phyloP scores from a whole-genome alignment of 371 early-diverging fungal species.

The Mucor indicus region DNA sequence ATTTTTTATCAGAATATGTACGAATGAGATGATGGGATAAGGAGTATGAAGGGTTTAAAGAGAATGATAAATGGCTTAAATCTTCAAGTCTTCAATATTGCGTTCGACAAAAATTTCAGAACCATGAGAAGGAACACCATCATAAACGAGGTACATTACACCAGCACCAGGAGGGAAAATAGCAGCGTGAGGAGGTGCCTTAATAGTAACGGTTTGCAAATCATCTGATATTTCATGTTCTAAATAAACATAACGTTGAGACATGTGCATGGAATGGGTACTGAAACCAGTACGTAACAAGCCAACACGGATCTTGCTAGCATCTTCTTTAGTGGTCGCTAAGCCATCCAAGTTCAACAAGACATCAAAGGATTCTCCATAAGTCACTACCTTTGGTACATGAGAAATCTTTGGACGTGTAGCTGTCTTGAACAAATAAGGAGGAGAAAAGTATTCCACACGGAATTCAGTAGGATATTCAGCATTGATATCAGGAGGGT shows the following conservation, averaged over 20 bases:
- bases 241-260: constrained; percentile 54
- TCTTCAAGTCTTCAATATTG: constrained; percentile 15
- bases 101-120: constrained; percentile 37
- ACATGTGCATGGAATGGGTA: constrained; percentile 68
- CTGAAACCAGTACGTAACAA: constrained; percentile 54
- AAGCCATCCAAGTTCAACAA: constrained; percentile 35
- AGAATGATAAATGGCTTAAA: too few species aligned
- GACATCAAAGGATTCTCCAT: constrained; percentile 38
- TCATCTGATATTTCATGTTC: constrained; percentile 23
- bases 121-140: constrained; percentile 53
- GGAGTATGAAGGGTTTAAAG: too few species aligned
- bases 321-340: constrained; percentile 6
- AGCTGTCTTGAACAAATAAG: constrained; percentile 51
- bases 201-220: constrained; percentile 36
- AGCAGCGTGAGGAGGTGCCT: constrained; percentile 53
- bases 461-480: constrained; percentile 62
- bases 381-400: constrained; percentile 45
- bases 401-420: constrained; percentile 49
- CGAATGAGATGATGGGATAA: too few species aligned
- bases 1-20: too few species aligned
- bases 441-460: constrained; percentile 67
- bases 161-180: constrained; percentile 64
- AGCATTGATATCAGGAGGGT: constrained; percentile 43
- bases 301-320: constrained; percentile 39
- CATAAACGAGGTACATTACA: constrained; percentile 54